phyloP scores from a whole-genome alignment of 495 filamentous ascomycete species.

The Lentithecium fluviatile region DNA sequence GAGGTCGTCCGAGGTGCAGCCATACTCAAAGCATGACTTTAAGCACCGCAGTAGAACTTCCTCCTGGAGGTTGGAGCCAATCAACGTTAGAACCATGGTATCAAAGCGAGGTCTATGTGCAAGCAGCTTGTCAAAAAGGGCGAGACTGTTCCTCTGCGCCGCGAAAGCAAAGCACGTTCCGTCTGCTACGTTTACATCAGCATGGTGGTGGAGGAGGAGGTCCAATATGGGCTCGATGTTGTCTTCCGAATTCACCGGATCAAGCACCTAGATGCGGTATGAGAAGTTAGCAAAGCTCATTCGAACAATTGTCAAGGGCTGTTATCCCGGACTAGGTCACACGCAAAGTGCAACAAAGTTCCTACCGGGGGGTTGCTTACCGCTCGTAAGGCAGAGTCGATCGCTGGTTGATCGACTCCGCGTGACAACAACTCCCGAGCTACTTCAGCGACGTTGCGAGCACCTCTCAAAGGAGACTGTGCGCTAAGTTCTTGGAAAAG shows the following conservation, averaged over 20 bases:
- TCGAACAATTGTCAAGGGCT: too few relatives aligned
- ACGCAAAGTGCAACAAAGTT: too few relatives aligned
- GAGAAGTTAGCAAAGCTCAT: too few relatives aligned
- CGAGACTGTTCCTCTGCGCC: slow-evolving; percentile 1
- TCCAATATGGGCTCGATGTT: slow-evolving; percentile 12
- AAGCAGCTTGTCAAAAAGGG: slow-evolving; percentile 20
- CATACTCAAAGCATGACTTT: slow-evolving; percentile 13
- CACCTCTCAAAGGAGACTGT: not conserved
- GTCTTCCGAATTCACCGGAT: not conserved
- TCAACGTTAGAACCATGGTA: slow-evolving; percentile 11
- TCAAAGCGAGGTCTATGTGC: slow-evolving; percentile 7
- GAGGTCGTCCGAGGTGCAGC: slow-evolving; percentile 11
- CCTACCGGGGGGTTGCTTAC: too few relatives aligned
- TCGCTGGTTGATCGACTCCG: slow-evolving; percentile 27
- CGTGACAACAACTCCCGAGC: slow-evolving; percentile 10
- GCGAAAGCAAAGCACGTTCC: slow-evolving; percentile 27
- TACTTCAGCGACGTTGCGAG: not conserved
- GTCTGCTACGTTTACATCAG: slow-evolving; percentile 28
- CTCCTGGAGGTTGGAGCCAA: slow-evolving; percentile 7
- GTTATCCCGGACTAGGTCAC: too few relatives aligned
- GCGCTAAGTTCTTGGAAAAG: slow-evolving; percentile 12
- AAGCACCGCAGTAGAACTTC: not conserved
- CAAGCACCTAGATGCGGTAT: too few relatives aligned
- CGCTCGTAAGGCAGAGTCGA: slow-evolving; percentile 22
- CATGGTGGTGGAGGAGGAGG: slow-evolving; percentile 22